Conservation (phyloP, 2,329 filamentous ascomycete genomes). For the Alternaria angustiovoidea region DNA sequence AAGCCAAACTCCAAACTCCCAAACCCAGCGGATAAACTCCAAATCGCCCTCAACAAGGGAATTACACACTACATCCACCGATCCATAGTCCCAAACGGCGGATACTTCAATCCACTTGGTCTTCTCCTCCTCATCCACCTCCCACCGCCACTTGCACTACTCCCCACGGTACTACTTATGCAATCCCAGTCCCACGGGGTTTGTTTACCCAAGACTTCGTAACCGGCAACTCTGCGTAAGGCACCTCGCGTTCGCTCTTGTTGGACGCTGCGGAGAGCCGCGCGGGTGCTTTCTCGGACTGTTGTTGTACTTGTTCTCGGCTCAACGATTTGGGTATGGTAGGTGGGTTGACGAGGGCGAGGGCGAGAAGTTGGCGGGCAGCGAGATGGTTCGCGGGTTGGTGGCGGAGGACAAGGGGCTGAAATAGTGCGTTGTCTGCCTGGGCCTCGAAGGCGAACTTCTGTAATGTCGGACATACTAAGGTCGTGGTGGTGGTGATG, state of each 20-base stretch:
- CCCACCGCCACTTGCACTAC: constrained; percentile 16
- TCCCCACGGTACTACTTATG: constrained; percentile 38
- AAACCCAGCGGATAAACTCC: not conserved
- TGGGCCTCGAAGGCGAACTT: constrained; percentile 26
- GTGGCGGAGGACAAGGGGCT: constrained; percentile 26
- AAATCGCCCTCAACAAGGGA: not conserved
- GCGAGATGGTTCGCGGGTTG: constrained; percentile 18
- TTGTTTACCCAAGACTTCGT: constrained; percentile 39
- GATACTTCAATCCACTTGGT: constrained; percentile 31
- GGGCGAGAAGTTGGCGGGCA: constrained; percentile 12
- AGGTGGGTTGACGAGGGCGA: constrained; percentile 33
- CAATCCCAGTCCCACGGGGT: constrained; percentile 49
- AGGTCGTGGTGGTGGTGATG: constrained; percentile 18
- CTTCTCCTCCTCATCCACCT: constrained; percentile 16
- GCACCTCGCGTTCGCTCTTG: constrained; percentile 23
- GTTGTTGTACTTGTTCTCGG: constrained; percentile 16
- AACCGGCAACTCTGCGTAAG: constrained; percentile 40
- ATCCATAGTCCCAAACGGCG: constrained; percentile 39
- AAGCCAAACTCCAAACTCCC: not conserved
- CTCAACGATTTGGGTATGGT: constrained; percentile 42
- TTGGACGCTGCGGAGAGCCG: constrained; percentile 31
- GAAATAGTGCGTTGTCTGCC: constrained; percentile 29
- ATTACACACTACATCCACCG: constrained; percentile 28
- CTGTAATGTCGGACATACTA: constrained; percentile 1
- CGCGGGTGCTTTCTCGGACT: constrained; percentile 37